Base-by-base conservation (phyloP, 306 rosid species). In the Neltuma alba region DNA sequence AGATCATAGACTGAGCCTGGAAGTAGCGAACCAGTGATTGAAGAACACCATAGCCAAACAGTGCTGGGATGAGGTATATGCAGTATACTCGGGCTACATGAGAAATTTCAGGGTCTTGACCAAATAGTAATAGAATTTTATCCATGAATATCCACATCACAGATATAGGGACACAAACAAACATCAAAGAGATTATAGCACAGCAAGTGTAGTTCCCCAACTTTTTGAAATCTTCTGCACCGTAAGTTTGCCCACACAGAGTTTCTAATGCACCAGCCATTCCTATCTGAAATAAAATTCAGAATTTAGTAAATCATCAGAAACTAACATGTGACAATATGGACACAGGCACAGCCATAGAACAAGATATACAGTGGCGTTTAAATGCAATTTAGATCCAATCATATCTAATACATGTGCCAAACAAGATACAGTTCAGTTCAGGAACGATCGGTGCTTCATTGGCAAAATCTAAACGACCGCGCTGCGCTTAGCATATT, bases 211-310 rank as follows among this genome's bases (percentile, higher is more conserved):
- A 89, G 77, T 76, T 82, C 71, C 92, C 92, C 5, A 88, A 61
- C 65, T 84, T 84, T 1, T 40, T 72, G 42, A 75, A 91, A 45
- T 91, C 86, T 30, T 87, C 74, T 4, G 92, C 91, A 3, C 94
- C 94, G 55, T 80, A 85, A 45, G 86, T 83, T 83, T 91, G 91
- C 48, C 92, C 94, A 55, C 91, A 88, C 10, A 91, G 63, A 65
- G 92, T 91, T 85, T 91, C 94, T 82, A 91, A 80, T 16, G 89
- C 94, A 69, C 92, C 94, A 44, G 85, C 87, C 88, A 88, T 80
- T 54, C 94, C 94, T 3, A 83, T 9, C 92, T 90, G 86, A 74
- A 44, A 65, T 7, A 18, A 60, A 68, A 27, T 80, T 13, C 70
- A 47, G 50, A 58, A 71, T 78, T 72, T 34, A 42, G 72, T 80